Percentiles rank a stretch among this genome's conserved stretches.
Evolutionary conservation across 176 grass and related monocot genomes (phyloP).

Genomic region (Elaeis guineensis): DNA sequence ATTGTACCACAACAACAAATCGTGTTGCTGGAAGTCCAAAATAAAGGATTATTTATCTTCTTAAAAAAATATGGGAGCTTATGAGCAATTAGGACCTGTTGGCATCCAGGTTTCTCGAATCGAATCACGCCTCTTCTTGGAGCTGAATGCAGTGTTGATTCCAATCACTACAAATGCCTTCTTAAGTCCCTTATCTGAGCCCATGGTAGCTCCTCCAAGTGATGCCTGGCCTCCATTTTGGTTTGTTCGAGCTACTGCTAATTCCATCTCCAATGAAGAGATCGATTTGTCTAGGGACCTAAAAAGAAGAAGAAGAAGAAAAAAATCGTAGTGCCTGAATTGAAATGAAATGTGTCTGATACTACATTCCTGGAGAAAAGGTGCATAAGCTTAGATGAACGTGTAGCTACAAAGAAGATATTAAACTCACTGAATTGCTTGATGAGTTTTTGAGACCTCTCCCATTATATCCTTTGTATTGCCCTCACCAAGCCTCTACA

Average conservation of each 20-base stretch:
- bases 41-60: too few species aligned
- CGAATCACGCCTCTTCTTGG: slow-evolving; percentile 67
- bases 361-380: too few species aligned
- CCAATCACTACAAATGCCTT: slow-evolving; percentile 84
- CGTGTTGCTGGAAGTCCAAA: too few species aligned
- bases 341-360: too few species aligned
- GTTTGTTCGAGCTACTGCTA: slow-evolving; percentile 44
- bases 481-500: slow-evolving; percentile 42
- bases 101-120: slow-evolving; percentile 85
- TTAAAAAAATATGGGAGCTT: not conserved
- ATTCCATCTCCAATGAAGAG: slow-evolving; percentile 64
- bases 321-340: too few species aligned
- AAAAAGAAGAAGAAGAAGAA: not conserved
- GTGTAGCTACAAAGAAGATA: too few species aligned
- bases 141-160: slow-evolving; percentile 86
- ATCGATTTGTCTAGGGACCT: slow-evolving; percentile 74
- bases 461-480: slow-evolving; percentile 39
- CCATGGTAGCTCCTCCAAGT: not conserved
- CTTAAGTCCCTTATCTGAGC: slow-evolving; percentile 17
- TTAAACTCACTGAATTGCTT: slow-evolving; percentile 54
- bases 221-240: slow-evolving; percentile 8
- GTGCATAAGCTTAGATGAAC: too few species aligned
- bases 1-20: too few species aligned
- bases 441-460: slow-evolving; percentile 69
- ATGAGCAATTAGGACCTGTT: slow-evolving; percentile 25